phyloP scores from a whole-genome alignment of 1,139 yeast genomes.

The Diutina siamensis region DNA sequence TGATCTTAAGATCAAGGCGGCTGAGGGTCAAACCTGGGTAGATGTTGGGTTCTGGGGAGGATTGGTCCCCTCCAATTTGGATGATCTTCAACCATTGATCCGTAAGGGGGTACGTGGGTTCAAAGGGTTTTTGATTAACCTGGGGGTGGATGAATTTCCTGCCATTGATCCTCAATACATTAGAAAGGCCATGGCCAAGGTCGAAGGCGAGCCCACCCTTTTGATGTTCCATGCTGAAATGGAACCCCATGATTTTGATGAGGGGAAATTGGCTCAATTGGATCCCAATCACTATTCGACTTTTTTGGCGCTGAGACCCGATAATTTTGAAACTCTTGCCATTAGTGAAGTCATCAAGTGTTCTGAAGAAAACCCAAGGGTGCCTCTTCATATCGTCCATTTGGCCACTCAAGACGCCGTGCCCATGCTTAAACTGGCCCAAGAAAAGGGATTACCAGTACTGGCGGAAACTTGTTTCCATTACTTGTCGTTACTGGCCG shows the following conservation, averaged over 20 bases:
- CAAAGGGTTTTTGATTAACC: conserved; percentile 81
- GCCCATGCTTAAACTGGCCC: conserved; percentile 60
- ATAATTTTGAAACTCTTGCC: conserved; percentile 76
- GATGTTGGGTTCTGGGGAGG: conserved; percentile 98
- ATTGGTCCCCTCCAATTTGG: conserved; percentile 63
- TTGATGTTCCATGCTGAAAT: conserved; percentile 92
- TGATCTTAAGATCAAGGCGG: conserved; percentile 63
- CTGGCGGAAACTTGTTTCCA: conserved; percentile 94
- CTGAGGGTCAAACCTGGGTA: conserved; percentile 76
- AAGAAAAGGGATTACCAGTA: conserved; percentile 41
- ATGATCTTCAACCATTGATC: conserved; percentile 61
- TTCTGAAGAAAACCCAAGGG: conserved; percentile 46
- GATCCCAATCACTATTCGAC: conserved; percentile 65
- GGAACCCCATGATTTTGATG: conserved; percentile 36
- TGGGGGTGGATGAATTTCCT: conserved; percentile 93
- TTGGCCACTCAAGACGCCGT: conserved; percentile 76
- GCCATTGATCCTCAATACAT: conserved; percentile 57
- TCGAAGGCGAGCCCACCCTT: conserved; percentile 52
- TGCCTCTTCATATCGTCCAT: conserved; percentile 80
- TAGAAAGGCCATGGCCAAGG: conserved; percentile 48
- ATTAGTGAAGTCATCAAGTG: conserved; percentile 58
- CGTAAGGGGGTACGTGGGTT: conserved; percentile 84
- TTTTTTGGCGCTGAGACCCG: conserved; percentile 80
- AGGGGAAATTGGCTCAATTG: conserved; percentile 30
- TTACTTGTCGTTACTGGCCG: conserved; percentile 68